These are phyloP conservation scores for Cucurbitaria berberidis DNA, from an alignment of 2,329 filamentous ascomycete species.

Conservation along the genomic window DNA sequence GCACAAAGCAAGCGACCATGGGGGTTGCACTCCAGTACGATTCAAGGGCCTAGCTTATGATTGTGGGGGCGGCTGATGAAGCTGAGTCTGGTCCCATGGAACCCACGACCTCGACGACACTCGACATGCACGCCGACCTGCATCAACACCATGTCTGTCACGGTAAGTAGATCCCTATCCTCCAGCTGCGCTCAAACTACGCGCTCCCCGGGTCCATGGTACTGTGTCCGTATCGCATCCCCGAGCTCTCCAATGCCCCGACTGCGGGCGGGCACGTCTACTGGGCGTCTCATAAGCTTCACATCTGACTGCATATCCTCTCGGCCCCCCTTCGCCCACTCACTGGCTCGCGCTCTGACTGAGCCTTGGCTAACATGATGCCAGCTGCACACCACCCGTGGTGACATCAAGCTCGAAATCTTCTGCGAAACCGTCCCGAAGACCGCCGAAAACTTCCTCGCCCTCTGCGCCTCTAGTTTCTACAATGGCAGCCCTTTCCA, in stretches of 20 bases:
- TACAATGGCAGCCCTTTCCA: conserved; percentile 80
- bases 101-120: background rate
- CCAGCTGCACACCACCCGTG: conserved; percentile 80
- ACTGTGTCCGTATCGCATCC: background rate
- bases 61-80: conserved; percentile 11
- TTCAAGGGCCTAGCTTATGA: background rate
- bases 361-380: background rate
- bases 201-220: background rate
- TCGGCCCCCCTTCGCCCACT: background rate
- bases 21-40: background rate
- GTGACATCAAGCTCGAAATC: conserved; percentile 92
- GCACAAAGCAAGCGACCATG: conserved; percentile 10
- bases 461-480: conserved; percentile 79
- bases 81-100: conserved; percentile 2
- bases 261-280: conserved; percentile 3
- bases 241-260: conserved; percentile 3
- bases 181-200: background rate
- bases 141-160: conserved; percentile 54
- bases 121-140: conserved; percentile 16
- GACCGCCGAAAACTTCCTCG: conserved; percentile 91
- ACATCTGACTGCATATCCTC: conserved; percentile 3
- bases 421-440: conserved; percentile 96
- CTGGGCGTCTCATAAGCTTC: conserved; percentile 2
- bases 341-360: background rate
- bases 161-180: conserved; percentile 38